Evolutionary conservation across 768 basidiomycete species (phyloP).

Genomic region (Hygrocybe coccinea): DNA sequence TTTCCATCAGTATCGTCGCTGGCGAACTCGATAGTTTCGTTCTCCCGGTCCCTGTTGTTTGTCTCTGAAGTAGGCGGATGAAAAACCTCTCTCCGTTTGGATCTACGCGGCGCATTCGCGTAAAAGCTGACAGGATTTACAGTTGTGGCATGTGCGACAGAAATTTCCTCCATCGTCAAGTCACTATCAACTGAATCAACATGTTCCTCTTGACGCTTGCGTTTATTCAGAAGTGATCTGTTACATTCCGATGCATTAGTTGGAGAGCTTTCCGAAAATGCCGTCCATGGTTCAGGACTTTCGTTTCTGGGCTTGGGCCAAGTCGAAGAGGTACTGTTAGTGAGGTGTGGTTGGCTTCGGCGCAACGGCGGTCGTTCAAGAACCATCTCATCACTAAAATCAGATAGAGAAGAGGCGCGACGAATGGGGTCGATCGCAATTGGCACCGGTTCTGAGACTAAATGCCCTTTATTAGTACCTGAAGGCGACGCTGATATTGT

Average conservation of each 20-base stretch:
- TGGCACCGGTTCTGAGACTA: background rate
- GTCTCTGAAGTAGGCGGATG: too few species aligned
- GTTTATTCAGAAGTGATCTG: background rate
- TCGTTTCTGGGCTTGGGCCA: background rate
- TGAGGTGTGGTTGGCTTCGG: too few species aligned
- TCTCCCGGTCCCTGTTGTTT: too few species aligned
- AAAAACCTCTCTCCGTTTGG: too few species aligned
- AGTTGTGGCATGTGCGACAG: too few species aligned
- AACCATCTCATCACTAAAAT: background rate
- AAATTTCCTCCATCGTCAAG: too few species aligned
- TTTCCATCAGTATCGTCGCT: too few species aligned
- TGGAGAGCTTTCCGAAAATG: background rate
- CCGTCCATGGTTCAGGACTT: background rate
- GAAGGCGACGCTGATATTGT: background rate
- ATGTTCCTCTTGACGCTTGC: background rate
- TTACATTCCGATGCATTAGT: background rate
- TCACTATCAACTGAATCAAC: background rate
- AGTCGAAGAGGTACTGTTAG: too few species aligned
- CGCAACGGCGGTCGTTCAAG: background rate
- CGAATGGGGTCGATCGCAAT: background rate
- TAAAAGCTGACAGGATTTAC: too few species aligned
- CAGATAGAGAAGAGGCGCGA: background rate
- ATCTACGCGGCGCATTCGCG: too few species aligned
- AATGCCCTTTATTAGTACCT: background rate
- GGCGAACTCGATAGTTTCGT: too few species aligned